Conservation (phyloP, 1,139 yeast genomes). For the Blastobotrys ciferrii region DNA sequence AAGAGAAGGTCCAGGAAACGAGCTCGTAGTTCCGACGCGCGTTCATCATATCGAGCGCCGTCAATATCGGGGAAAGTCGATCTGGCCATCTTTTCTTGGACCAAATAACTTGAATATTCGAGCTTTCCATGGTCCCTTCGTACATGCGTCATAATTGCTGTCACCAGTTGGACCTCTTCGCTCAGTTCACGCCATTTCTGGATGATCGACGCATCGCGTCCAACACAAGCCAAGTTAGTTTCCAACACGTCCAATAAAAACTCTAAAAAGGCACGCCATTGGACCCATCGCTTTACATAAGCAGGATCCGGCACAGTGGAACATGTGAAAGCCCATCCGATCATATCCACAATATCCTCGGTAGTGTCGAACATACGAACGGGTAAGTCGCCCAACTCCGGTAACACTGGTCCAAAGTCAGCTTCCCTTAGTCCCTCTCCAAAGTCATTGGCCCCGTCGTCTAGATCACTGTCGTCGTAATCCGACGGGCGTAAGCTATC, state of each 20-base stretch:
- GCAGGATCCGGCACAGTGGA: constrained; percentile 18
- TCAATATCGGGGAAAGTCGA: background rate
- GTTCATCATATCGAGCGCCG: constrained; percentile 11
- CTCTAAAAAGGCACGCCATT: constrained; percentile 18
- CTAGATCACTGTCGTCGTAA: background rate
- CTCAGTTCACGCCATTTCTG: constrained; percentile 4
- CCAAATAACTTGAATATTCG: constrained; percentile 3
- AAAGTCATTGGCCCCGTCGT: background rate
- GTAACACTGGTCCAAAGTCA: constrained; percentile 2
- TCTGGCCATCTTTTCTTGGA: constrained; percentile 2
- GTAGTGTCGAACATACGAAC: background rate
- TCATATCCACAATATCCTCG: constrained; percentile 18
- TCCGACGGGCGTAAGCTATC: background rate
- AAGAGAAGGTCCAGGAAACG: constrained; percentile 14
- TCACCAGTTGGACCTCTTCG: constrained; percentile 2
- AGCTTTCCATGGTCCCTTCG: background rate
- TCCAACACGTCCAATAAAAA: constrained; percentile 20
- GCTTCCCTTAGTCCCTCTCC: background rate
- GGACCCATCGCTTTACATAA: constrained; percentile 21
- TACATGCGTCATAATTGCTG: constrained; percentile 10
- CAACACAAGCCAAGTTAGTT: constrained; percentile 11
- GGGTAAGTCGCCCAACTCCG: background rate
- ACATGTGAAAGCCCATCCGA: constrained; percentile 26
- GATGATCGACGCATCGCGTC: constrained; percentile 1
- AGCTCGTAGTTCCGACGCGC: constrained; percentile 15